Evolutionary conservation across 129 eudicot species (phyloP), one percentile per base, ranked within the genome.

Genomic region (Flaveria linearis): DNA sequence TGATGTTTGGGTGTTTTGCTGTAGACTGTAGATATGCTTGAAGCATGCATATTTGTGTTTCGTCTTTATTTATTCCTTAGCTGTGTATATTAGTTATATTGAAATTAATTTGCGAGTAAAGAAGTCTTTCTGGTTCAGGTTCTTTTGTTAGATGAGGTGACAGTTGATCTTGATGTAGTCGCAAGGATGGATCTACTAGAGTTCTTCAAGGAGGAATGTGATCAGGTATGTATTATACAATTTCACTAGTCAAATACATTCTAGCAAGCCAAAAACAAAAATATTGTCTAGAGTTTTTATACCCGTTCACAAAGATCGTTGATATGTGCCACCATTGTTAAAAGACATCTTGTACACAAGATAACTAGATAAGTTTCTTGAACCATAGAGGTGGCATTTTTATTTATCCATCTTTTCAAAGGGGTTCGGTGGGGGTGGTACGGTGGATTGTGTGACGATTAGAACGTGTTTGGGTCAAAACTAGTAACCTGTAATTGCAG

Each of bases 171-270:
- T 47, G 98, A 93, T 84, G 96, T 93, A 51, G 97, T 93, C 61
- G 97, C 98, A 55, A 85, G 98, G 86, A 85, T 93, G 97, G 98
- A 93, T 88, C 82, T 93, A 41, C 85, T 90, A 41, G 98, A 93
- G 30, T 93, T 86, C 82, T 90, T 93, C 57, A 87, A 80, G 85
- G 92, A 93, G 83, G 98, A 93, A 78, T 93, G 97, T 82, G 98
- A 93, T 69, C 85, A 90, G 97, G 98, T 93, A 81, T 17, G 36
- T 2, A 0, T 42, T 68, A 57, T 71, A 7, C 61, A 7, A 20
- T 61, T 15, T 60, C 66, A 60, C 39, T 23, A 23, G 66, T 60
- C 39, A 23, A 11, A 60, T 60, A 25, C 30, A 22, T 20, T 61
- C 42, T 61, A 26, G 17, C 42, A 13, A 26, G 42, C 42, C 3